Conservation (phyloP, 2,329 filamentous ascomycete genomes). For the Penicillium corylophilum region DNA sequence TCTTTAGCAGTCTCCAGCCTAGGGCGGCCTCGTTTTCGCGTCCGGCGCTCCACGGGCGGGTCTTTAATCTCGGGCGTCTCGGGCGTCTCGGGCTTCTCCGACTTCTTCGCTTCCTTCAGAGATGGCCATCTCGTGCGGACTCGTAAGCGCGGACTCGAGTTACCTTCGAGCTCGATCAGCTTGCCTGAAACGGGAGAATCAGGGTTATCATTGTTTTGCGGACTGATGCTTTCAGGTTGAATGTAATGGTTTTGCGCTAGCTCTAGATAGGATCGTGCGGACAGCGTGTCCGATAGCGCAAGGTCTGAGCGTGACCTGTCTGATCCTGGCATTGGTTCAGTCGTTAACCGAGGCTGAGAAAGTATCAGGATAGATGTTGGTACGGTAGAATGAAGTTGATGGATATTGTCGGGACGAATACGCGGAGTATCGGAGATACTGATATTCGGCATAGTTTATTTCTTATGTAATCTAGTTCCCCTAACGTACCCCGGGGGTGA, state of each 20-base stretch:
- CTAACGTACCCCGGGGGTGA: too few relatives aligned
- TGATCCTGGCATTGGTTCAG: slow-evolving; percentile 6
- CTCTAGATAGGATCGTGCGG: slow-evolving; percentile 22
- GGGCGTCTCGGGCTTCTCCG: slow-evolving; percentile 13
- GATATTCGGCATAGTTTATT: too few relatives aligned
- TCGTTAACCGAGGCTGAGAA: neutral
- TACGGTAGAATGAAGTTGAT: neutral
- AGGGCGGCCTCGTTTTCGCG: slow-evolving; percentile 23
- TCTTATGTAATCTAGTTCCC: too few relatives aligned
- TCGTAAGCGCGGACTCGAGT: slow-evolving; percentile 7
- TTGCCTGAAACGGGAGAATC: neutral
- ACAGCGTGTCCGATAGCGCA: slow-evolving; percentile 14
- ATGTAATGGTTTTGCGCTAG: neutral
- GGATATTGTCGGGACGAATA: too few relatives aligned
- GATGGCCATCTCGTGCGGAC: neutral
- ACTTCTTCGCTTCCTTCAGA: neutral
- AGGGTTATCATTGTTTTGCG: neutral
- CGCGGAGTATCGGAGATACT: too few relatives aligned
- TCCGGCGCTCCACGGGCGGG: slow-evolving; percentile 10
- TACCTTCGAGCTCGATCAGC: neutral
- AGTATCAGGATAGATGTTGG: neutral
- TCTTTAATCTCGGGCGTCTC: neutral
- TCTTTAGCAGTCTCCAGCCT: slow-evolving; percentile 19
- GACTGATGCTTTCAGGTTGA: neutral
- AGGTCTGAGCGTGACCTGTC: slow-evolving; percentile 1